phyloP scores from a whole-genome alignment of 1,284 basidiomycete species.

The Austroboletus sp. region DNA sequence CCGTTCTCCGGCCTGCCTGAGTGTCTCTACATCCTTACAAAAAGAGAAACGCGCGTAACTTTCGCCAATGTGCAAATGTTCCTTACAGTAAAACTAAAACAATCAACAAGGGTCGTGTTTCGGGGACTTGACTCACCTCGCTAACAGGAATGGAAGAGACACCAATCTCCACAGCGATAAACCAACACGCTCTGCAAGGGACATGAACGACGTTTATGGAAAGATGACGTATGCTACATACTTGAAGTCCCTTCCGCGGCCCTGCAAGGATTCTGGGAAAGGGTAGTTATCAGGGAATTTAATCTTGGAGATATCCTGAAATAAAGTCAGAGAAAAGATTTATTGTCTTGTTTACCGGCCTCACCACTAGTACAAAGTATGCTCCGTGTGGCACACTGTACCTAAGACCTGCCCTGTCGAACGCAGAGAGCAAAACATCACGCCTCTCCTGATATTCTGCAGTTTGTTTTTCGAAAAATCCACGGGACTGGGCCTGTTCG shows the following conservation, averaged over 20 bases:
- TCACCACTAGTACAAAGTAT: constrained; percentile 83
- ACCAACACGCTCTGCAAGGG: constrained; percentile 71
- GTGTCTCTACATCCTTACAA: constrained; percentile 85
- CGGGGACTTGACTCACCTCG: constrained; percentile 53
- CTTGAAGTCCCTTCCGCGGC: constrained; percentile 84
- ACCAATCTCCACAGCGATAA: constrained; percentile 80
- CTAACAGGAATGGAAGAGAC: constrained; percentile 91
- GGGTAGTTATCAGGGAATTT: constrained; percentile 80
- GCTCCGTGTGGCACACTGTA: constrained; percentile 85
- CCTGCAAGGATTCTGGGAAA: constrained; percentile 70
- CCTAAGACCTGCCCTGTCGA: constrained; percentile 80
- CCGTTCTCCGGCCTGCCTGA: constrained; percentile 71
- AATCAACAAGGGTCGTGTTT: constrained; percentile 5
- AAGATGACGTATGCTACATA: constrained; percentile 31
- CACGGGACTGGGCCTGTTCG: constrained; percentile 63
- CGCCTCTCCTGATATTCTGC: constrained; percentile 80
- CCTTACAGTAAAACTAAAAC: constrained; percentile 78
- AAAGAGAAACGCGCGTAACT: constrained; percentile 84
- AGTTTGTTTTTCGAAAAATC: constrained; percentile 78
- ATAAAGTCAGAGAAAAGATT: constrained; percentile 8
- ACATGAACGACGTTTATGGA: constrained; percentile 1
- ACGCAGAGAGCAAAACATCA: constrained; percentile 62
- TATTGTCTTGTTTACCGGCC: constrained; percentile 14
- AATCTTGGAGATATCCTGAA: constrained; percentile 74
- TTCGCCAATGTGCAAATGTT: constrained; percentile 80